These are phyloP conservation scores for Moricandia moricandioides DNA, from an alignment of 345 rosid genomes.

Conservation along the genomic window DNA sequence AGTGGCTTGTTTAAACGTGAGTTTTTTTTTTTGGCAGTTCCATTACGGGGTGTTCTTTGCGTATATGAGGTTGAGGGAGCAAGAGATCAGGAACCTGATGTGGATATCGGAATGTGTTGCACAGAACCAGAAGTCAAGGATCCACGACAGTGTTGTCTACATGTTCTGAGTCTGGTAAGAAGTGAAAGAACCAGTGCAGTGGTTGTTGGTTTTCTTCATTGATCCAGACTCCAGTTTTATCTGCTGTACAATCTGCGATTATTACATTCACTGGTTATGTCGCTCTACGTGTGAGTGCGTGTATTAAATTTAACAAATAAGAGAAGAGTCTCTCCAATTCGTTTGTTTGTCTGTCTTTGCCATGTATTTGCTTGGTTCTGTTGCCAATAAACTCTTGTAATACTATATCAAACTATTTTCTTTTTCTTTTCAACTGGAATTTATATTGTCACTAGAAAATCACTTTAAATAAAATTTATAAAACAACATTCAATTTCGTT, in stretches of 20 bases:
- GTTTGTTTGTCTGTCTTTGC: constrained; percentile 3
- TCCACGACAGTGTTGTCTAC: constrained; percentile 95
- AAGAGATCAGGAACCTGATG: constrained; percentile 97
- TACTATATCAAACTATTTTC: neutral
- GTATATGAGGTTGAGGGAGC: constrained; percentile 96
- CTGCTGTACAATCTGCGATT: constrained; percentile 21
- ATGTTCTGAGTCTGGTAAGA: constrained; percentile 53
- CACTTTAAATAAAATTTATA: too few relatives aligned
- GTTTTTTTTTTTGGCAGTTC: constrained; percentile 54
- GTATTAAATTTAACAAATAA: constrained; percentile 11
- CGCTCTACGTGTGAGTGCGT: constrained; percentile 10
- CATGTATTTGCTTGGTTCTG: neutral
- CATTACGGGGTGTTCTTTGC: constrained; percentile 93
- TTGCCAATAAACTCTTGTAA: neutral
- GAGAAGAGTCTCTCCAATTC: neutral
- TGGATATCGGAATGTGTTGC: constrained; percentile 99
- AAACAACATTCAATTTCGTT: too few relatives aligned
- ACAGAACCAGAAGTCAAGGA: constrained; percentile 96
- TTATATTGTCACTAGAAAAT: neutral
- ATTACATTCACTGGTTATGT: neutral
- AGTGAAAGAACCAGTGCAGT: constrained; percentile 6
- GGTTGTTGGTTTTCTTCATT: constrained; percentile 4
- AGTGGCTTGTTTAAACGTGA: constrained; percentile 8
- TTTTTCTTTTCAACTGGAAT: neutral
- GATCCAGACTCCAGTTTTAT: neutral